Evolutionary conservation across 2,329 filamentous ascomycete species (phyloP).

Genomic region (Aureobasidium leucospermi): DNA sequence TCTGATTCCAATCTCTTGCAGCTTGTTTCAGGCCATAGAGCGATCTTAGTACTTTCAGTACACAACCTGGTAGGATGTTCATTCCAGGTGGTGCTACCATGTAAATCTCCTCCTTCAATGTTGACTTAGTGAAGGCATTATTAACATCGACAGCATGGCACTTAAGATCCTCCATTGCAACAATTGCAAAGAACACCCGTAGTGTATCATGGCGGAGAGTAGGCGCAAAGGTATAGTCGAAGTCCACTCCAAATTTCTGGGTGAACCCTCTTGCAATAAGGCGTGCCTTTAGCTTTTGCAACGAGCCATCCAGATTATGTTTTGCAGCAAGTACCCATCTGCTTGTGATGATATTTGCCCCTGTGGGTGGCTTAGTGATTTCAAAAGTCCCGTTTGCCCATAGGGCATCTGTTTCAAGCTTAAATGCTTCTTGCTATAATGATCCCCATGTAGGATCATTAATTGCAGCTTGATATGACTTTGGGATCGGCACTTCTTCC

Average conservation of each 20-base stretch:
- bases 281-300: neutral
- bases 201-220: neutral
- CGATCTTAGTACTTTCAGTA: no score
- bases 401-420: neutral
- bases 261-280: neutral
- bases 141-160: no score
- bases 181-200: no score
- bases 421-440: neutral
- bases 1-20: no score
- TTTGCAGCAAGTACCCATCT: neutral
- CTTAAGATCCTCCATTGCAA: no score
- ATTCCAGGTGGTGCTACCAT: no score
- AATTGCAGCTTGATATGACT: neutral
- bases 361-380: neutral
- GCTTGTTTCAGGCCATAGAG: no score
- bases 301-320: neutral
- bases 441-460: neutral
- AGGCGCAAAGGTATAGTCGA: neutral
- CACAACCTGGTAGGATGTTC: no score
- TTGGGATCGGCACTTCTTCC: neutral
- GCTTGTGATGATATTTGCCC: neutral
- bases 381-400: neutral
- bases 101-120: no score
- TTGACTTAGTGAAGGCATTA: no score
- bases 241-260: neutral